Base-by-base conservation (phyloP, 495 filamentous ascomycete genomes). In the Hypoxylon lenormandii region DNA sequence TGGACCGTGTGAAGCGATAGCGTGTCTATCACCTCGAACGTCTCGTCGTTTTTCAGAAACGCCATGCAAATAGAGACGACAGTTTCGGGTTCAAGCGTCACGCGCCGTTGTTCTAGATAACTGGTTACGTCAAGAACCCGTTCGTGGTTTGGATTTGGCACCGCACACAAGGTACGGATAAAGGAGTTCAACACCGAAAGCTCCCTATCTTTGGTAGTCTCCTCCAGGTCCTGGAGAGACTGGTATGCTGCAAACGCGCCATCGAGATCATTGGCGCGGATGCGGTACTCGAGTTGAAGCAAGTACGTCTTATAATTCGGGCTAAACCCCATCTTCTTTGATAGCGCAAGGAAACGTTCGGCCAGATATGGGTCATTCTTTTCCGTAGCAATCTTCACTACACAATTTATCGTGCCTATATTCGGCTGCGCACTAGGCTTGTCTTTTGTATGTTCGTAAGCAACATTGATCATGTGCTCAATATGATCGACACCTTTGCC, bases 311-410 rank as follows among this genome's bases (percentile, higher is more conserved):
- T 77, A 4, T 82, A 80, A 74, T 93, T 81, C 0, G 89, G 87
- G 40, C 80, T 60, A 16, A 97, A 86, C 4, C 81, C 84, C 70
- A 88, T 84, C 66, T 89, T 86, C 6, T 82, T 54, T 1, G 86
- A 87, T 15, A 97, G 77, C 7, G 78, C 75, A 48, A 91, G 80
- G 66, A 91, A 94, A n/a, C 90, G 82, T 61, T 91, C 87, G 5
- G 90, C 92, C 15, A 90, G 78, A 55, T 91, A 90, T 0, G 89
- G 85, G 64, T 94, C 89, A 23, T 87, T 80, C 30, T 80, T 80
- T n/a, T 85, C 83, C 67, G 89, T 90, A 36, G 93, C 91, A 60
- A 89, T 87, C 40, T 82, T 83, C n/a, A 97, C 81, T 16, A 98
- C 82, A 33, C 76, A 74, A 71, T 97, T 94, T 57, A 97, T 88